phyloP scores from a whole-genome alignment of 768 basidiomycete genomes.

The Porpolomopsis calyptriformis region DNA sequence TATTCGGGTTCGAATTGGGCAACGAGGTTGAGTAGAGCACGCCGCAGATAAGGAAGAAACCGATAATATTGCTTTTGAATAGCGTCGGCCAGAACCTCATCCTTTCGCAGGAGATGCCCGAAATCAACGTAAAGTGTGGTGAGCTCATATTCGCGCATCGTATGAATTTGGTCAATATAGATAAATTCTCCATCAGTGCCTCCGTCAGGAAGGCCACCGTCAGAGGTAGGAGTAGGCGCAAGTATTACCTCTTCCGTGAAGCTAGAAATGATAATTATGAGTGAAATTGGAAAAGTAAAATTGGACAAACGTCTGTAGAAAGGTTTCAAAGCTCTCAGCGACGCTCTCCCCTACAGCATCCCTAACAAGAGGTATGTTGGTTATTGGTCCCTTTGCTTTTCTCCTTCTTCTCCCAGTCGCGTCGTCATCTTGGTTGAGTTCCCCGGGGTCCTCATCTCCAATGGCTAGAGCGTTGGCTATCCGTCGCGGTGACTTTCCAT shows the following conservation, averaged over 20 bases:
- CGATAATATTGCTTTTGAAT: slow-evolving; percentile 94
- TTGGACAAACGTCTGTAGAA: slow-evolving; percentile 72
- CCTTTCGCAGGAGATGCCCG: slow-evolving; percentile 76
- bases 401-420: slow-evolving; percentile 28
- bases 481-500: slow-evolving; percentile 28
- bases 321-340: slow-evolving; percentile 81
- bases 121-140: slow-evolving; percentile 97
- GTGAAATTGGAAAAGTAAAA: neutral
- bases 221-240: slow-evolving; percentile 69
- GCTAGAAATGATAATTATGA: slow-evolving; percentile 29
- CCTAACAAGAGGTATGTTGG: slow-evolving; percentile 76
- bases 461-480: slow-evolving; percentile 45
- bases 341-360: slow-evolving; percentile 96
- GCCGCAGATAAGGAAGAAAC: slow-evolving; percentile 88
- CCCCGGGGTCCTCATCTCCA: slow-evolving; percentile 44
- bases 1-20: slow-evolving; percentile 88
- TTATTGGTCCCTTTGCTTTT: slow-evolving; percentile 41
- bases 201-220: slow-evolving; percentile 63
- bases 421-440: slow-evolving; percentile 29
- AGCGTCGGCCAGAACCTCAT: slow-evolving; percentile 89
- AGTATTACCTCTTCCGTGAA: slow-evolving; percentile 77
- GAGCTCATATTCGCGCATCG: slow-evolving; percentile 89
- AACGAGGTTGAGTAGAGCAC: slow-evolving; percentile 83
- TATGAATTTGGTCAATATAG: slow-evolving; percentile 89
- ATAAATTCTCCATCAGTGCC: slow-evolving; percentile 56